phyloP scores from a whole-genome alignment of 169 alveolate species.

The Babesia caballi region DNA sequence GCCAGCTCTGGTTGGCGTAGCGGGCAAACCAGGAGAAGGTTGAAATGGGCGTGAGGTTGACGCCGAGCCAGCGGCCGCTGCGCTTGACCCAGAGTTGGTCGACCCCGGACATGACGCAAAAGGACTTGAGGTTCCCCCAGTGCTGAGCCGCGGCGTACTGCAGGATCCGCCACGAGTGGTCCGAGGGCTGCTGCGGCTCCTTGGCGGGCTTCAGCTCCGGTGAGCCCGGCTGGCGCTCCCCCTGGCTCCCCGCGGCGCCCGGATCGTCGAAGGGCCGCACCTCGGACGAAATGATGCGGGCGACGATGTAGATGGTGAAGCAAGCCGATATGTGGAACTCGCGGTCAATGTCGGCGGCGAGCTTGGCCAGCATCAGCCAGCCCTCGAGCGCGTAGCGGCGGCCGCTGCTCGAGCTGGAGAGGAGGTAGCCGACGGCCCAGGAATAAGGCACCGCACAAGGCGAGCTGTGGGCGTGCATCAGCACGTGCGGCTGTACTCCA shows the following conservation, averaged over 20 bases:
- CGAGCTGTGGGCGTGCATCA: no score
- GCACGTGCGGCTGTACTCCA: no score
- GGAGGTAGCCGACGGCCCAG: not conserved
- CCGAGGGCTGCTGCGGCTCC: not conserved
- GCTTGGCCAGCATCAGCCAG: conserved; percentile 11
- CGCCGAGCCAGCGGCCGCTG: not conserved
- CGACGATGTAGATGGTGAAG: not conserved
- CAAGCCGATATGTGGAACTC: not conserved
- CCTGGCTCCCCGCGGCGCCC: not conserved
- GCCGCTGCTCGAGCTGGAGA: not conserved
- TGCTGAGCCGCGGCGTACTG: conserved; percentile 7
- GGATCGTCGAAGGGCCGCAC: not conserved
- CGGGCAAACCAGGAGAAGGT: not conserved
- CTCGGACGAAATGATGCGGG: not conserved
- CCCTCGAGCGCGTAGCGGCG: conserved; percentile 21
- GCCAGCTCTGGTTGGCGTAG: not conserved
- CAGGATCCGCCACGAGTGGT: not conserved
- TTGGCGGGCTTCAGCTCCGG: not conserved
- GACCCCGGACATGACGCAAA: conserved; percentile 3
- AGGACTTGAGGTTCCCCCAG: not conserved
- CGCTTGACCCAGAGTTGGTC: not conserved
- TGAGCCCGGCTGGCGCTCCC: not conserved
- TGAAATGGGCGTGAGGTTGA: not conserved
- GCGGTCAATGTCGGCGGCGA: not conserved
- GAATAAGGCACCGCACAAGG: not conserved